Conservation (phyloP, 352 stramenopile species). For the Phytophthora nicotianae region DNA sequence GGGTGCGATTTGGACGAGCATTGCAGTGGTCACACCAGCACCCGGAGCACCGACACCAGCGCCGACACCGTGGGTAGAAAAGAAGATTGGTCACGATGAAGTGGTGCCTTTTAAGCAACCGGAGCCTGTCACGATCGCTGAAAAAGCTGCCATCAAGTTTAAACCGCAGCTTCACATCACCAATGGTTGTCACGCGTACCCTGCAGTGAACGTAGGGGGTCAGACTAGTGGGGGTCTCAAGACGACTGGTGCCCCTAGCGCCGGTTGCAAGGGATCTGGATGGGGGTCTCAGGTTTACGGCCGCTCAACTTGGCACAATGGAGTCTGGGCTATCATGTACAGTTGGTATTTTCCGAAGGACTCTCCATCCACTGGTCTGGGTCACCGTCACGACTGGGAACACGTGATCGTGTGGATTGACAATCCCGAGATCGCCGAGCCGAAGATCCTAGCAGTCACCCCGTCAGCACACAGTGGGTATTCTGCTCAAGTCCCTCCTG, state of each 20-base stretch:
- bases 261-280: constrained; percentile 5
- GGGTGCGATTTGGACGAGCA: constrained; percentile 4
- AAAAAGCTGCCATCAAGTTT: constrained; percentile 12
- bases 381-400: constrained; percentile 16
- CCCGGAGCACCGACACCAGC: constrained; percentile 2
- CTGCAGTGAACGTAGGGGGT: constrained; percentile 6
- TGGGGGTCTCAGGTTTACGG: constrained; percentile 12
- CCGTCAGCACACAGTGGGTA: constrained; percentile 6
- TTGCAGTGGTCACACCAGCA: constrained; percentile 2
- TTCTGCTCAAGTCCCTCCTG: constrained; percentile 5
- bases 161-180: constrained; percentile 12
- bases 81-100: constrained; percentile 8
- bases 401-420: constrained; percentile 14
- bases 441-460: constrained; percentile 4
- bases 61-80: constrained; percentile 12
- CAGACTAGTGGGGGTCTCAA: constrained; percentile 6
- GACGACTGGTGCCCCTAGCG: not conserved
- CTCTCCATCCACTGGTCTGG: constrained; percentile 1
- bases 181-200: constrained; percentile 11
- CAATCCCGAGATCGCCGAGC: not conserved
- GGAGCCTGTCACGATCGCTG: constrained; percentile 3
- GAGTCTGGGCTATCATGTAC: constrained; percentile 15
- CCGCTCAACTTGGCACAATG: constrained; percentile 7
- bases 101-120: constrained; percentile 9
- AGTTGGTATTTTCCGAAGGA: constrained; percentile 20